A percentile compares a stretch with the other conserved stretches of the same genome.
Conservation (phyloP, 345 rosid species). For the Syzygium grande region DNA sequence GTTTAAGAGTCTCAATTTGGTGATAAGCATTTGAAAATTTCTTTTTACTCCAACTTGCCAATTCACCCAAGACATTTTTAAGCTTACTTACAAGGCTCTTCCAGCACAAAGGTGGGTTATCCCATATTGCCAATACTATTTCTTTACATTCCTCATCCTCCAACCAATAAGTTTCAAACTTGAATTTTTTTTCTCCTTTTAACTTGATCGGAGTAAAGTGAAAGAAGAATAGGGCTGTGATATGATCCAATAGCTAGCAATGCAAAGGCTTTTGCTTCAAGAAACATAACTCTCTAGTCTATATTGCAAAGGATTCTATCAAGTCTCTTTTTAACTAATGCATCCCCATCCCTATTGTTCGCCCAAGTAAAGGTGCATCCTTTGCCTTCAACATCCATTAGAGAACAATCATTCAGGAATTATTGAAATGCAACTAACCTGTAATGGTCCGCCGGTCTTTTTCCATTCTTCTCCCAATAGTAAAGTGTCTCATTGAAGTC, state of each 20-base stretch:
- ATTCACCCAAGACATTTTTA: too few species aligned
- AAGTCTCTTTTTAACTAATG: neutral
- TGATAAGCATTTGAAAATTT: too few species aligned
- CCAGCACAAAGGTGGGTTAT: too few species aligned
- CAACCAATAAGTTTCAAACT: too few species aligned
- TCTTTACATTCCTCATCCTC: neutral
- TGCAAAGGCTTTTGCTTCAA: neutral
- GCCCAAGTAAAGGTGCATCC: neutral
- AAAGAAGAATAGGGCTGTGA: neutral
- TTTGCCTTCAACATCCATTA: neutral
- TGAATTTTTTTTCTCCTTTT: neutral
- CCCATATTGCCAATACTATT: neutral
- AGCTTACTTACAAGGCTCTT: neutral
- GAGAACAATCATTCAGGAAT: too few species aligned
- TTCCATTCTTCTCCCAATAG: neutral
- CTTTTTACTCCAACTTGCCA: neutral
- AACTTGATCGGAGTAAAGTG: neutral
- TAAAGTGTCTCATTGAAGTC: too few species aligned
- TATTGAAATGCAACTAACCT: too few species aligned
- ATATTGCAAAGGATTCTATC: accelerated
- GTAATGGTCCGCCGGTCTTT: neutral
- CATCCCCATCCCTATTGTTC: too few species aligned
- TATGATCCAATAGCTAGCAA: neutral
- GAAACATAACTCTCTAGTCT: too few species aligned
- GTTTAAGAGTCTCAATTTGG: neutral